Conservation (phyloP, 352 stramenopile genomes). For the Phytophthora chlamydospora region DNA sequence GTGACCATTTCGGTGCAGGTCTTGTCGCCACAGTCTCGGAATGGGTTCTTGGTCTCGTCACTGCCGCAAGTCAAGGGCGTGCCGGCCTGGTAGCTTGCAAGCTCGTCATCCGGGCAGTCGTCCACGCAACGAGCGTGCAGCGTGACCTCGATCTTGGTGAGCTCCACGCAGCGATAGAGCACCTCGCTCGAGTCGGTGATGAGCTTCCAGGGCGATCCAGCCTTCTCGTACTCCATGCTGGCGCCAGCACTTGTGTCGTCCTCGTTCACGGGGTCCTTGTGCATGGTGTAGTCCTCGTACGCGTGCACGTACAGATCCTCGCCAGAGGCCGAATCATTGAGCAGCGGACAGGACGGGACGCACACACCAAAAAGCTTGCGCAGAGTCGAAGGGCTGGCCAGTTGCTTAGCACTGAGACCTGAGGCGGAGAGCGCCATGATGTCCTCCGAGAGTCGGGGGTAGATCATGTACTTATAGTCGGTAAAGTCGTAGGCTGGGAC, state of each 20-base stretch:
- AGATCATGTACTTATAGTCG: slow-evolving; percentile 72
- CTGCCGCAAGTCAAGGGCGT: slow-evolving; percentile 45
- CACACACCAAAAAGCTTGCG: slow-evolving; percentile 62
- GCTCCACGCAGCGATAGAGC: slow-evolving; percentile 73
- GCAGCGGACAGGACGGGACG: slow-evolving; percentile 53
- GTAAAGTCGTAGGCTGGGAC: slow-evolving; percentile 71
- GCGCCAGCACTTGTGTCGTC: slow-evolving; percentile 25
- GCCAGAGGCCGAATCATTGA: slow-evolving; percentile 35
- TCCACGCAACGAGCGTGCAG: slow-evolving; percentile 62
- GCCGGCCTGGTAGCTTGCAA: slow-evolving; percentile 34
- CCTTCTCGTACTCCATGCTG: slow-evolving; percentile 53
- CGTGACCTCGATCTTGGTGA: slow-evolving; percentile 55
- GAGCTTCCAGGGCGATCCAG: slow-evolving; percentile 68
- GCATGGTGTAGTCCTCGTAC: slow-evolving; percentile 55
- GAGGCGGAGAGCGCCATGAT: slow-evolving; percentile 37
- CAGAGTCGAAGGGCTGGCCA: slow-evolving; percentile 36
- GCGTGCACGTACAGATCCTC: slow-evolving; percentile 61
- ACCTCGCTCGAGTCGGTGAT: slow-evolving; percentile 68
- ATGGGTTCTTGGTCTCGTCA: slow-evolving; percentile 51
- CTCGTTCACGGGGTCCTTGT: slow-evolving; percentile 47
- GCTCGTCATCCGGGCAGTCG: slow-evolving; percentile 59
- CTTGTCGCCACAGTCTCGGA: slow-evolving; percentile 54
- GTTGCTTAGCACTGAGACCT: slow-evolving; percentile 17
- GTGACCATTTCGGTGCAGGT: slow-evolving; percentile 58
- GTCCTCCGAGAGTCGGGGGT: slow-evolving; percentile 71